phyloP scores from a whole-genome alignment of 352 stramenopile species.

The Halophytophthora polymorphica region DNA sequence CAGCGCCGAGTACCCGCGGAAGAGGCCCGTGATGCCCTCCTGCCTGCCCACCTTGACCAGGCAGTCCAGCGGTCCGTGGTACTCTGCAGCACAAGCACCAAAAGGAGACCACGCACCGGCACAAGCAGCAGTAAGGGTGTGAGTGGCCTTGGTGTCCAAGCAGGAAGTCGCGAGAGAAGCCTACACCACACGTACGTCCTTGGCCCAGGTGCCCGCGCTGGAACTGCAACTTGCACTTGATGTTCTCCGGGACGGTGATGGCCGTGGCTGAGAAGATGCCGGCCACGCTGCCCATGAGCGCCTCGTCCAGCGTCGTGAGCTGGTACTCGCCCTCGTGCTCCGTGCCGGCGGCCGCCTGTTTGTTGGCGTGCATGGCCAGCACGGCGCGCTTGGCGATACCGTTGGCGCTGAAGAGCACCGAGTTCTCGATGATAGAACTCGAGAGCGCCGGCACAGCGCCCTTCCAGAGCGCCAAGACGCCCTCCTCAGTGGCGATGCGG shows the following conservation, averaged over 20 bases:
- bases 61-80: conserved; percentile 63
- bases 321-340: conserved; percentile 47
- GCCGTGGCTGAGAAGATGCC: conserved; percentile 85
- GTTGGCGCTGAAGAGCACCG: conserved; percentile 87
- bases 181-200: conserved; percentile 35
- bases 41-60: conserved; percentile 58
- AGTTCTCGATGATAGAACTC: conserved; percentile 89
- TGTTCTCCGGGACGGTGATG: conserved; percentile 83
- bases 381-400: conserved; percentile 71
- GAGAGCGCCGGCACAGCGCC: conserved; percentile 83
- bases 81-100: conserved; percentile 29
- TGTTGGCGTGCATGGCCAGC: conserved; percentile 50
- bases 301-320: conserved; percentile 80
- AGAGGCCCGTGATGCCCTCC: conserved; percentile 64
- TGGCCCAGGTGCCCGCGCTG: conserved; percentile 60
- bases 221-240: conserved; percentile 86
- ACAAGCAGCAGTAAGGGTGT: background rate
- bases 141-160: background rate
- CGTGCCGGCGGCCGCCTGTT: conserved; percentile 22
- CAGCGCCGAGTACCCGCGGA: conserved; percentile 78
- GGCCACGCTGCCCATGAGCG: conserved; percentile 73
- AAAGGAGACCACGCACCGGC: background rate
- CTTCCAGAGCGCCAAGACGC: conserved; percentile 79
- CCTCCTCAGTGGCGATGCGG: conserved; percentile 73
- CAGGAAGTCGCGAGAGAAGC: background rate